A percentile compares a stretch with the other conserved stretches of the same genome.
Evolutionary conservation across 108 stramenopile genomes (phyloP).

Genomic region (Seminavis robusta): DNA sequence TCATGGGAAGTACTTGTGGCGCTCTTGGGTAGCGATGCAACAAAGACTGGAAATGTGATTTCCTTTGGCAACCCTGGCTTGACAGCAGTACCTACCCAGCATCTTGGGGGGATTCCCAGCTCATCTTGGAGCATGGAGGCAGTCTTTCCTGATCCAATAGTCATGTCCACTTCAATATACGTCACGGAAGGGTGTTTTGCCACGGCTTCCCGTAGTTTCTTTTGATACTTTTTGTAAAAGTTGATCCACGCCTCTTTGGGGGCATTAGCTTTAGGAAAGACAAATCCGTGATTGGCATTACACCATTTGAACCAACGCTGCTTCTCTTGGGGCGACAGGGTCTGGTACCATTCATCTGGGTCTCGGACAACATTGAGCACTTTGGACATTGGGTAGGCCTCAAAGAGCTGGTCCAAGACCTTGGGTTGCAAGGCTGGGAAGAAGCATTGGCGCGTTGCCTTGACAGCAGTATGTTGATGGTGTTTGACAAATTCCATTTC

Average conservation of each 20-base stretch:
- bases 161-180: conserved; percentile 9
- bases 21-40: conserved; percentile 8
- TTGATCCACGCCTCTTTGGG: not conserved
- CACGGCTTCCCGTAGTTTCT: conserved; percentile 8
- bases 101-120: conserved; percentile 26
- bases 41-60: conserved; percentile 1
- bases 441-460: no score
- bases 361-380: conserved; percentile 6
- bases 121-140: conserved; percentile 31
- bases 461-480: no score
- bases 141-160: conserved; percentile 16
- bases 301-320: no score
- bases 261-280: not conserved
- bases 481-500: no score
- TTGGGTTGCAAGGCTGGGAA: no score
- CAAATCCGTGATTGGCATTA: not conserved
- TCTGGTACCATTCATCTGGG: conserved; percentile 1
- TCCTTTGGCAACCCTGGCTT: no score
- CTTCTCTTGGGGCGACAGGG: no score
- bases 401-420: conserved; percentile 3
- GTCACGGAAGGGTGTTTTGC: conserved; percentile 8
- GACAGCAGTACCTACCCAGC: no score
- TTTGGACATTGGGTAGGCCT: conserved; percentile 11
- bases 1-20: conserved; percentile 1
- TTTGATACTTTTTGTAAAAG: conserved; percentile 11